These are phyloP conservation scores for Tubosaeta brunneosetosa DNA, from an alignment of 768 basidiomycete genomes.

Conservation along the genomic window DNA sequence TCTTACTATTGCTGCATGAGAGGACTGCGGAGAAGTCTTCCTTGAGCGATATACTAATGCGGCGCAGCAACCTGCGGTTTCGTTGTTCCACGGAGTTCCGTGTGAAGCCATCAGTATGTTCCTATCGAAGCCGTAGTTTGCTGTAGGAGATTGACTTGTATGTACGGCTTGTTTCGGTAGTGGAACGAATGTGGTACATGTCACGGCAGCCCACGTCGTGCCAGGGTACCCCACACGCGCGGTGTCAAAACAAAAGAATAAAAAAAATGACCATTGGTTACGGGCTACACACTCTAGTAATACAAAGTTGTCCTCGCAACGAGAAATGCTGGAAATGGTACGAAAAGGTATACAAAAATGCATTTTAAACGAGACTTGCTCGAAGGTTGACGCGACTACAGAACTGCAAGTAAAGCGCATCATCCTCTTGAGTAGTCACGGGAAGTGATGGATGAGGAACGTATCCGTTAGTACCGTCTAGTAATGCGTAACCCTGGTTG, in stretches of 20 bases:
- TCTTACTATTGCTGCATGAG: background rate
- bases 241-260: no score
- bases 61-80: background rate
- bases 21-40: background rate
- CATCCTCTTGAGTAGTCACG: conserved; percentile 12
- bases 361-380: background rate
- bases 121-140: background rate
- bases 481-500: conserved; percentile 20
- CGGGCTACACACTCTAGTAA: conserved; percentile 1
- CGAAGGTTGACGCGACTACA: conserved; percentile 10
- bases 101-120: background rate
- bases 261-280: background rate
- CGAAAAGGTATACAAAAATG: background rate
- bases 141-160: no score
- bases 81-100: background rate
- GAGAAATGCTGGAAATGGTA: background rate
- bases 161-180: background rate
- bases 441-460: conserved; percentile 15
- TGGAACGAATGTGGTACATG: no score
- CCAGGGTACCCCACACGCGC: no score
- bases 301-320: background rate
- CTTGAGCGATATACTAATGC: background rate
- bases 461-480: conserved; percentile 22
- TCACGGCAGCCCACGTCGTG: no score
- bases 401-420: conserved; percentile 7